Base-by-base conservation (phyloP, 768 basidiomycete genomes). In the Tricholoma bakamatsutake region DNA sequence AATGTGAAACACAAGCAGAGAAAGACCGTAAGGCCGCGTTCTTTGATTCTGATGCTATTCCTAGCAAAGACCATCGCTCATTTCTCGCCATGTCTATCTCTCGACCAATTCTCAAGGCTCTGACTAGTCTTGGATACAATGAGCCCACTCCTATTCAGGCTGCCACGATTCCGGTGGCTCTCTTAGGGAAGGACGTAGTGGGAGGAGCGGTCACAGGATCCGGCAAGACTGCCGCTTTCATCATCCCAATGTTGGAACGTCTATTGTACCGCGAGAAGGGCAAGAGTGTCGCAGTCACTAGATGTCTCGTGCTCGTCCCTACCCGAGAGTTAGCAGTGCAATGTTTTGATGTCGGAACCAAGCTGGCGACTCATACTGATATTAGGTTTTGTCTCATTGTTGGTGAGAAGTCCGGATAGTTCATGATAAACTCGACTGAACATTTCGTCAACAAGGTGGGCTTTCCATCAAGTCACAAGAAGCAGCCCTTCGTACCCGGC, bases 161-260 rank as follows among this genome's bases (percentile, higher is more conserved):
- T 2, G 86, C 90, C 42, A 88, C 95, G 11, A 92, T 99, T 53
- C 97, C 97, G 15, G 85, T 94, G 42, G 96, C 94, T 21, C 81
- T 99, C 17, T 69, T 95, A 21, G 97, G 97, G 50, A 94, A 97
- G 67, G 97, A 99, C 68, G 81, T 99, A 35, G 94, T 99, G 52
- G 97, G 96, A 31, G 88, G 84, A 56, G 96, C 97, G 17, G 91
- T 96, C 15, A 99, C 97, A 15, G 97, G 97, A 58, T 97, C 94
- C 4, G 97, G 97, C 57, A 99, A 99, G 76, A 99, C 97, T 1
- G 96, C 93, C 9, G 97, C 97, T 1, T 99, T 98, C 73, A 87
- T 89, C 65, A 85, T 98, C 57, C 97, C 97, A 39, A 88, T 95
- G 73, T 70, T 95, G 50, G 97, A 99, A 69, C 87, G 97, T 55